A percentile compares a stretch with the other conserved stretches of the same genome.
phyloP scores from a whole-genome alignment of 2,329 filamentous ascomycete genomes.

The Cryphonectria naterciae region DNA sequence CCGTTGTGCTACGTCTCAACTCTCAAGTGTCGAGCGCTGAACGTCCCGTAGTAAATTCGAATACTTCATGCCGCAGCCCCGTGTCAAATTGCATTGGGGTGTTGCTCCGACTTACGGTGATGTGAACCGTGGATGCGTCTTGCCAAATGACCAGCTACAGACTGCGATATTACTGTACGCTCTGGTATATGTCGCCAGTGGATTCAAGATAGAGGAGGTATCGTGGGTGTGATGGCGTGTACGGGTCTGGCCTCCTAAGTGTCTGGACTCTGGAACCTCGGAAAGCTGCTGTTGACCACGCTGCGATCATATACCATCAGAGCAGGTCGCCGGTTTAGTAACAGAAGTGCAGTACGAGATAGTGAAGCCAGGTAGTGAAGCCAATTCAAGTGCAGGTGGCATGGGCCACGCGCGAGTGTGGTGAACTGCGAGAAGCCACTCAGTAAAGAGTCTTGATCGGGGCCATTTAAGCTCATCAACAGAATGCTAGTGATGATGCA shows the following conservation, averaged over 20 bases:
- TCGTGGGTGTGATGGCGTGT: neutral
- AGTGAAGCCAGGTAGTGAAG: neutral
- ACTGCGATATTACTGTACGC: neutral
- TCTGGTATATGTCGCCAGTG: neutral
- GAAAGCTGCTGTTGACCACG: neutral
- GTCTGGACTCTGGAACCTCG: neutral
- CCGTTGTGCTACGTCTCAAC: neutral
- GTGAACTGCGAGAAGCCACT: no score
- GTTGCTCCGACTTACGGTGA: neutral
- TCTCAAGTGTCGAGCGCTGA: neutral
- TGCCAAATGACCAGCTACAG: neutral
- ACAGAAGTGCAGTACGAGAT: neutral
- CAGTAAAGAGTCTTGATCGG: neutral
- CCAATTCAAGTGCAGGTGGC: neutral
- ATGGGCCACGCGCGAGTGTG: no score
- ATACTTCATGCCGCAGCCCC: neutral
- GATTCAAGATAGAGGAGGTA: neutral
- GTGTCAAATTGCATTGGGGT: neutral
- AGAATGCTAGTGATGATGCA: neutral
- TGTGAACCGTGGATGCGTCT: neutral
- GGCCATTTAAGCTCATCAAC: neutral
- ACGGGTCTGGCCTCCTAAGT: neutral
- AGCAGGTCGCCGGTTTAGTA: neutral
- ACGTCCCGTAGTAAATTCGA: no score
- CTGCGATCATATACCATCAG: neutral